Conservation (phyloP, 345 rosid species). For the Camelina neglecta region DNA sequence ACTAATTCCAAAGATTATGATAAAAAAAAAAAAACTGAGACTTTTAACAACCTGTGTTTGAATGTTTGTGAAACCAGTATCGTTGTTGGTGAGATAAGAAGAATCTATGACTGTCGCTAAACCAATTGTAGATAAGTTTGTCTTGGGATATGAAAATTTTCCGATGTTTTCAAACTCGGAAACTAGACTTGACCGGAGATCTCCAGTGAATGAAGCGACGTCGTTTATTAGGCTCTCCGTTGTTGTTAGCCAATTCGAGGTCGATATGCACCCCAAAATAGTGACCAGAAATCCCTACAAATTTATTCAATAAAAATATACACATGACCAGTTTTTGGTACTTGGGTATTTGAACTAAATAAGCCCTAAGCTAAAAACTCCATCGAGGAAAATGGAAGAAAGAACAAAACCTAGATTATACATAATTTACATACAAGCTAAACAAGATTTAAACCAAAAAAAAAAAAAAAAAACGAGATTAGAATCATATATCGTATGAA, state of each 20-base stretch:
- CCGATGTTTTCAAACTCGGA: conserved; percentile 37
- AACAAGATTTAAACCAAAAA: not conserved
- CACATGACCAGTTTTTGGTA: not conserved
- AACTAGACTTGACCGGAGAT: conserved; percentile 32
- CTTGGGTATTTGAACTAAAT: not conserved
- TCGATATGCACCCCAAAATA: conserved; percentile 22
- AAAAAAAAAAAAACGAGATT: not conserved
- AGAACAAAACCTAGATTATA: not conserved
- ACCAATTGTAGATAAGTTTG: conserved; percentile 19
- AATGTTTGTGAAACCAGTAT: conserved; percentile 18
- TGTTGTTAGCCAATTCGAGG: conserved; percentile 30
- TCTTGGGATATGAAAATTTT: not conserved
- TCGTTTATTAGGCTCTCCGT: conserved; percentile 11
- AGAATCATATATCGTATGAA: not conserved
- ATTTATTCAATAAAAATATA: not conserved
- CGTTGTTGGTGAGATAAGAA: conserved; percentile 19
- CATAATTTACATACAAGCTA: not conserved
- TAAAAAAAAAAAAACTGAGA: not conserved
- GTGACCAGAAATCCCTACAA: conserved; percentile 17
- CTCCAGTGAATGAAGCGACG: conserved; percentile 8
- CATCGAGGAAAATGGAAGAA: not conserved
- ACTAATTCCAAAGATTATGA: not conserved
- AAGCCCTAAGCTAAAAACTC: not conserved
- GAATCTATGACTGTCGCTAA: conserved; percentile 40
- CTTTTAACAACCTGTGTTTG: conserved; percentile 34